Base-by-base conservation (phyloP, 2,329 filamentous ascomycete genomes). In the Teratosphaeria zuluensis region DNA sequence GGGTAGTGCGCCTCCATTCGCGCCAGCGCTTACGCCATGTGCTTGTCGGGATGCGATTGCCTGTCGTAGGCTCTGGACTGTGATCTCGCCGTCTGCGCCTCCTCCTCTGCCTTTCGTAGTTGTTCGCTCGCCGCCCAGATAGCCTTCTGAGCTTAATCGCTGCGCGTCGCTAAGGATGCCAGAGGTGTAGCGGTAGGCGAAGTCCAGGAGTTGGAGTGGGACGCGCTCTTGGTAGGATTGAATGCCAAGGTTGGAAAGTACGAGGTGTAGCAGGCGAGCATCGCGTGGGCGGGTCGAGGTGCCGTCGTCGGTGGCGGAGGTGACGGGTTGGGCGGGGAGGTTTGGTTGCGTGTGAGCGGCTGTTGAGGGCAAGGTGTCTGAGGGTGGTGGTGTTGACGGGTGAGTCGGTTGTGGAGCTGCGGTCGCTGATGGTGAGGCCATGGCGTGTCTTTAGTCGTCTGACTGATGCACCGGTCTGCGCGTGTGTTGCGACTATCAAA, bases 151-250 rank as follows among this genome's bases (percentile, higher is more conserved):
- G 5, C 81, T 80, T 30, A 89, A 81, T 68, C 88, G 85, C 16
- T 89, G 75, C 6, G 84, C 86, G 75, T 91, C 88, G 64, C 78
- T 84, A 21, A 92, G 83, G 38, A 92, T 80, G 59, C 83, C 81
- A 1, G 84, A 84, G 9, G 87, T 89, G 78, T 91, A 89, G 42
- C 89, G 85, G 80, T 94, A 94, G 54, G 89, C 88, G 70, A 92
- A 92, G 76, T 94, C 89, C 71, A 94, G 85, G 54, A 94, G 84
- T 59, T 92, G 84, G 0, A 92, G 81, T 0, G 89, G 89, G 1
- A 94, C 89, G 68, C 89, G 88, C 72, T 88, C 84, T 72, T 92
- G 89, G 78, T 90, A 94, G 48, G 86, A 81, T 4, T 86, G 85
- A 9, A 92, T 88, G 69, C 89, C 89, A 67, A 91, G 86, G 7